Conservation (phyloP, 2,329 filamentous ascomycete species). For the Dryadomyces sulphureus region DNA sequence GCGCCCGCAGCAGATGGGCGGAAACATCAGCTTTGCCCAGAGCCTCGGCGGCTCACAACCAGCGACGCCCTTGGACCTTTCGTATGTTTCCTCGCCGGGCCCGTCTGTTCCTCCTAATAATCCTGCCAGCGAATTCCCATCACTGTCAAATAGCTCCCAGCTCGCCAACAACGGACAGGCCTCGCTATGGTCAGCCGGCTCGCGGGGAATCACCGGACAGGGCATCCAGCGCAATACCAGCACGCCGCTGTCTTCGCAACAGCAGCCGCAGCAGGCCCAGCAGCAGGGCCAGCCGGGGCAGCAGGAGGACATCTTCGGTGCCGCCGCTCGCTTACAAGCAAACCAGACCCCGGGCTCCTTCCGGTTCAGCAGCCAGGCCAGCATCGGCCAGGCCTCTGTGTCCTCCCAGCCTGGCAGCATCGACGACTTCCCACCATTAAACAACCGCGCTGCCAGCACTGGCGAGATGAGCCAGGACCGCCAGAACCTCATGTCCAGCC, state of each 20-base stretch:
- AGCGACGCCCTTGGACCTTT: constrained; percentile 45
- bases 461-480: constrained; percentile 44
- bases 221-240: constrained; percentile 33
- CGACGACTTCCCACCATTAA: constrained; percentile 50
- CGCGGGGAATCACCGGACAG: constrained; percentile 31
- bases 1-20: constrained; percentile 30
- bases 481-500: constrained; percentile 34
- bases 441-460: constrained; percentile 35
- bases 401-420: constrained; percentile 32
- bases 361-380: constrained; percentile 36
- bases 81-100: constrained; percentile 30
- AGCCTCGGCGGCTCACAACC: constrained; percentile 49
- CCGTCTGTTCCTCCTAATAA: not conserved
- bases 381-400: constrained; percentile 19
- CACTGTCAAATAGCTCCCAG: constrained; percentile 46
- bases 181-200: constrained; percentile 39
- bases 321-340: constrained; percentile 21
- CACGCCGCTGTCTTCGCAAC: constrained; percentile 28
- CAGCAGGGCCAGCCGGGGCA: constrained; percentile 26
- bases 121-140: constrained; percentile 45
- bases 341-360: constrained; percentile 29
- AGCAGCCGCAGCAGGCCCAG: not conserved
- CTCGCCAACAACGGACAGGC: constrained; percentile 31
- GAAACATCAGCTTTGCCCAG: constrained; percentile 52
- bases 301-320: constrained; percentile 31